Evolutionary conservation across 1,284 basidiomycete species (phyloP).

Genomic region (Xerocomus amazonicus): DNA sequence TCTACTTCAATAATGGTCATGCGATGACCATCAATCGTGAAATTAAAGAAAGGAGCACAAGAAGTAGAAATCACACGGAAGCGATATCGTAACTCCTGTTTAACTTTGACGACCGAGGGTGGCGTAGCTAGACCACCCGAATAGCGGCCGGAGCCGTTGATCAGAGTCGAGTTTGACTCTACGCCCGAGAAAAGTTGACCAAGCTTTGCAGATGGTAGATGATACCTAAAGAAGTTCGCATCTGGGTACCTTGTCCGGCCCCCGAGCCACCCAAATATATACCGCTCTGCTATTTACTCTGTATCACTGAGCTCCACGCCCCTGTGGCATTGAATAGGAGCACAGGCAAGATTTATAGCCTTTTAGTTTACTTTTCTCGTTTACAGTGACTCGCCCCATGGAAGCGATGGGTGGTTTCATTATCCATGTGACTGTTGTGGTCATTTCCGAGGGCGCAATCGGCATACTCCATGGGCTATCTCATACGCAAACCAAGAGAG

Average conservation of each 20-base stretch:
- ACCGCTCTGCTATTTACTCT: too few species aligned
- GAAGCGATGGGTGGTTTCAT: not conserved
- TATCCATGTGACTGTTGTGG: not conserved
- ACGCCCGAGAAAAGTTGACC: constrained; percentile 2
- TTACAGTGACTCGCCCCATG: not conserved
- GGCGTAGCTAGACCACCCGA: constrained; percentile 28
- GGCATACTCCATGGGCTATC: not conserved
- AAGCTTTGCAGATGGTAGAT: constrained; percentile 5
- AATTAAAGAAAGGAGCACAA: constrained; percentile 36
- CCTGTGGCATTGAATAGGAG: too few species aligned
- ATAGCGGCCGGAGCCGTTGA: constrained; percentile 49
- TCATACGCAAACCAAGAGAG: not conserved
- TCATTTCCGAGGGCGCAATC: not conserved
- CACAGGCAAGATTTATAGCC: too few species aligned
- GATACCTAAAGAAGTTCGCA: constrained; percentile 13
- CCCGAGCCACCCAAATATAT: too few species aligned
- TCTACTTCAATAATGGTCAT: constrained; percentile 52
- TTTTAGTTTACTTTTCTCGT: not conserved
- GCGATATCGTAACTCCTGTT: constrained; percentile 27
- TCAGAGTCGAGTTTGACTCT: constrained; percentile 38
- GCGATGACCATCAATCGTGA: constrained; percentile 41
- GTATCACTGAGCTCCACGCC: too few species aligned
- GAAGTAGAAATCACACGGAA: constrained; percentile 36
- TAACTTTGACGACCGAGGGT: constrained; percentile 35
- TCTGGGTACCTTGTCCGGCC: too few species aligned